These are phyloP conservation scores for Ceratocystiopsis brevicomis DNA, from an alignment of 2,329 filamentous ascomycete genomes.

Conservation along the genomic window DNA sequence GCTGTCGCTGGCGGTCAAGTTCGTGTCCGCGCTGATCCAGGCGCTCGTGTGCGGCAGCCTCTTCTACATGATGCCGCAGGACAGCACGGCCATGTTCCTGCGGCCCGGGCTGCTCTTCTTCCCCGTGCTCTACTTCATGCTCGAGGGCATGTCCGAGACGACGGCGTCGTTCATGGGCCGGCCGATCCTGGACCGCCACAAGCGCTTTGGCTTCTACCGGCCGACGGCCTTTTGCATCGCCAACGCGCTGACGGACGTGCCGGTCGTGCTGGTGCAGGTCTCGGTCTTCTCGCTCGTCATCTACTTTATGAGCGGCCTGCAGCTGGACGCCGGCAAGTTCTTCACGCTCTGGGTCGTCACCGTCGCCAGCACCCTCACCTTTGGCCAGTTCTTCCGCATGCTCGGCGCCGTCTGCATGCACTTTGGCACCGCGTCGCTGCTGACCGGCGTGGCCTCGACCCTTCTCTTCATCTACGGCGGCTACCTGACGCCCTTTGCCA, in stretches of 20 bases:
- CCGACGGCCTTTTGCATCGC: conserved; percentile 38
- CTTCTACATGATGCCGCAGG: conserved; percentile 47
- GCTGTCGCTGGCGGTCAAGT: conserved; percentile 57
- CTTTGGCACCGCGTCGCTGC: conserved; percentile 30
- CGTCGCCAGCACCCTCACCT: conserved; percentile 35
- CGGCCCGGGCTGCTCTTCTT: conserved; percentile 31
- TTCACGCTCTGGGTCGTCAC: conserved; percentile 47
- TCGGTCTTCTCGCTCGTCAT: conserved; percentile 51
- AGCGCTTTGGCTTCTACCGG: conserved; percentile 31
- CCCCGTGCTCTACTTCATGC: conserved; percentile 31
- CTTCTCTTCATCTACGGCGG: conserved; percentile 39
- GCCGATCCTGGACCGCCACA: conserved; percentile 16
- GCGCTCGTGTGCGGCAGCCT: conserved; percentile 57
- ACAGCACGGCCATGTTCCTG: conserved; percentile 44
- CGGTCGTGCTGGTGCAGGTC: conserved; percentile 42
- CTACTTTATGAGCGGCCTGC: conserved; percentile 61
- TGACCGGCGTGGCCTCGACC: conserved; percentile 34
- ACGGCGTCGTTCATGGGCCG: conserved; percentile 33
- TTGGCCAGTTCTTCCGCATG: conserved; percentile 39
- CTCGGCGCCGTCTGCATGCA: conserved; percentile 39
- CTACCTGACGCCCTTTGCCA: conserved; percentile 6
- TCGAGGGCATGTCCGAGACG: conserved; percentile 60
- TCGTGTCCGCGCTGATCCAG: conserved; percentile 60
- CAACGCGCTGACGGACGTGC: conserved; percentile 38
- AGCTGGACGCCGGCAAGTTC: conserved; percentile 45